These are phyloP conservation scores for Monilinia vaccinii-corymbosi DNA, from an alignment of 2,329 filamentous ascomycete species.

Conservation along the genomic window DNA sequence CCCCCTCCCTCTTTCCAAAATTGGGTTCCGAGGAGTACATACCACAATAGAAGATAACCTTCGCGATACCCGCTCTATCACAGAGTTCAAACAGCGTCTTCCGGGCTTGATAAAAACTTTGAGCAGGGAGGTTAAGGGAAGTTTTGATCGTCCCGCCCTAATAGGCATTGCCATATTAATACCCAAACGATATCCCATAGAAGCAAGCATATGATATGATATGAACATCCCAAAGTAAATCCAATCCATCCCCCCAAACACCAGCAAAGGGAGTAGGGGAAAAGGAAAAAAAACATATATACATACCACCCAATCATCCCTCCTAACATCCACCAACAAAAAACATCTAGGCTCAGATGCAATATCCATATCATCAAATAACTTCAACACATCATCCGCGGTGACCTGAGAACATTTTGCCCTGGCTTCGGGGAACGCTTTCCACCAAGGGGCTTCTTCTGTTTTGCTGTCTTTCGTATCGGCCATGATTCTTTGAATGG, in stretches of 20 bases:
- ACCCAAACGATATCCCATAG: too few species aligned
- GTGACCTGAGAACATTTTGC: slow-evolving; percentile 33
- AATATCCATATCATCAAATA: slow-evolving; percentile 33
- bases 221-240: too few species aligned
- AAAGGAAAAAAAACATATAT: slow-evolving; percentile 20
- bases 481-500: slow-evolving; percentile 5
- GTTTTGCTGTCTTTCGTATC: background rate
- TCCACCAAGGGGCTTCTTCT: slow-evolving; percentile 19
- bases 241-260: background rate
- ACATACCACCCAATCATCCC: slow-evolving; percentile 40
- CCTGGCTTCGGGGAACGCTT: slow-evolving; percentile 35
- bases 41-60: slow-evolving; percentile 49
- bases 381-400: slow-evolving; percentile 33
- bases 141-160: slow-evolving; percentile 51
- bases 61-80: slow-evolving; percentile 39
- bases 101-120: slow-evolving; percentile 43
- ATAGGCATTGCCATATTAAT: background rate
- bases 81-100: slow-evolving; percentile 40
- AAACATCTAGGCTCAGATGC: slow-evolving; percentile 31
- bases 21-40: slow-evolving; percentile 13
- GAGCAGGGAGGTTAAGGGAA: slow-evolving; percentile 49
- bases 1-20: background rate
- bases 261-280: background rate
- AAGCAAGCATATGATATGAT: too few species aligned
- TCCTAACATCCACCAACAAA: slow-evolving; percentile 44